phyloP scores from a whole-genome alignment of 2,329 filamentous ascomycete species.

The Aspergillus hiratsukae region DNA sequence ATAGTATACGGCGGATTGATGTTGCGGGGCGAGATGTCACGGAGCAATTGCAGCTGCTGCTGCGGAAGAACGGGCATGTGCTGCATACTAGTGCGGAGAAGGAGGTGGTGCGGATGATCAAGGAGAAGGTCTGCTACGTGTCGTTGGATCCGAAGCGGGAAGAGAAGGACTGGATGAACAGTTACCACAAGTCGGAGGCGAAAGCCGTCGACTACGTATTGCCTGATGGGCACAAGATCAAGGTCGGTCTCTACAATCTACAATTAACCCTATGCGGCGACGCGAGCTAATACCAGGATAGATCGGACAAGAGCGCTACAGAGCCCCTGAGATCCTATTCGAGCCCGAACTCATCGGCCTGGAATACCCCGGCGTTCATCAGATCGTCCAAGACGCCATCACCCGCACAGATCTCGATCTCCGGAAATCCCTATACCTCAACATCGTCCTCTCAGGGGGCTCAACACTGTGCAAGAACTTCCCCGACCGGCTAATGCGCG shows the following conservation, averaged over 20 bases:
- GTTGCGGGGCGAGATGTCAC: constrained; percentile 95
- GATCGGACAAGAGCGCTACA: constrained; percentile 90
- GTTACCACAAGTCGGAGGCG: constrained; percentile 66
- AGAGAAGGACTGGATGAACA: constrained; percentile 86
- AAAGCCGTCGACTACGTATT: constrained; percentile 83
- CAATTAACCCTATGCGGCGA: not conserved
- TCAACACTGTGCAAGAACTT: constrained; percentile 97
- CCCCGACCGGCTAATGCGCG: constrained; percentile 82
- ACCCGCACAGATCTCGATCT: constrained; percentile 93
- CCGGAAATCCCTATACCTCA: constrained; percentile 87
- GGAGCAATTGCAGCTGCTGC: constrained; percentile 83
- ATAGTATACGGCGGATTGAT: constrained; percentile 91
- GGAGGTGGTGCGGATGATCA: constrained; percentile 95
- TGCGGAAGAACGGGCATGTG: constrained; percentile 87
- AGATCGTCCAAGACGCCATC: constrained; percentile 96
- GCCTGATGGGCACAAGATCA: constrained; percentile 89
- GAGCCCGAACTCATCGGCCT: constrained; percentile 95
- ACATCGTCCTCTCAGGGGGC: constrained; percentile 94
- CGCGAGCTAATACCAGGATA: constrained; percentile 34
- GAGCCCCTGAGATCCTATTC: constrained; percentile 94
- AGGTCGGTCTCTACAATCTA: constrained; percentile 54
- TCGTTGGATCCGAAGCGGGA: constrained; percentile 86
- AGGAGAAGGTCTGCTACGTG: constrained; percentile 90
- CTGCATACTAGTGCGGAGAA: constrained; percentile 99
- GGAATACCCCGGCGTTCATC: constrained; percentile 94